Evolutionary conservation across 176 grass and related monocot species (phyloP).

Genomic region (Musa acuminata): DNA sequence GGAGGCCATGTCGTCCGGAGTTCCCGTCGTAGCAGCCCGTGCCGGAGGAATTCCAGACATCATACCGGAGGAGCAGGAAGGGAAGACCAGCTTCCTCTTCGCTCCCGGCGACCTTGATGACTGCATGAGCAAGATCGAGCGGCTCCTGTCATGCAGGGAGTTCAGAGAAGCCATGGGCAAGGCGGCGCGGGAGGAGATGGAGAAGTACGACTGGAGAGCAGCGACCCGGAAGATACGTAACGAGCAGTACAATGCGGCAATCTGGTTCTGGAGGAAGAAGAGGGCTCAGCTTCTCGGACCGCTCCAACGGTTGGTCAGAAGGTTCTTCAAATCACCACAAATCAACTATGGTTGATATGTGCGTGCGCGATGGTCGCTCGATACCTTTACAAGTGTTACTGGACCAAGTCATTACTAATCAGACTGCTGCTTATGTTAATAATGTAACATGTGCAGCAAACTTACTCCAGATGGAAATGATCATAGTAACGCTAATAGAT

Average conservation of each 20-base stretch:
- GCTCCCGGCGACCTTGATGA: slow-evolving; percentile 61
- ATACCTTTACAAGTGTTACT: too few species aligned
- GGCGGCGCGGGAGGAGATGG: slow-evolving; percentile 62
- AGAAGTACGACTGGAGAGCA: slow-evolving; percentile 69
- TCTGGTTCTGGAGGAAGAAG: slow-evolving; percentile 88
- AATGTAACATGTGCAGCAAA: too few species aligned
- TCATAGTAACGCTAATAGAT: too few species aligned
- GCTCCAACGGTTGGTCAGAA: slow-evolving; percentile 43
- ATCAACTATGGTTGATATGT: slow-evolving; percentile 21
- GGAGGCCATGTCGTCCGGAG: slow-evolving; percentile 87
- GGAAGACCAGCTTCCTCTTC: slow-evolving; percentile 72
- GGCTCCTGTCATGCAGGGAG: slow-evolving; percentile 32
- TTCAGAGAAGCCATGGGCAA: slow-evolving; percentile 57
- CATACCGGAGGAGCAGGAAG: slow-evolving; percentile 65
- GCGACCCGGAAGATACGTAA: slow-evolving; percentile 70
- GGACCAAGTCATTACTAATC: too few species aligned
- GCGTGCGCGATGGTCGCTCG: too few species aligned
- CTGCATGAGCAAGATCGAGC: slow-evolving; percentile 52
- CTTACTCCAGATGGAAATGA: too few species aligned
- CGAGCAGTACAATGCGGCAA: slow-evolving; percentile 73
- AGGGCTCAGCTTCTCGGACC: slow-evolving; percentile 42
- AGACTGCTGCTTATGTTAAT: too few species aligned
- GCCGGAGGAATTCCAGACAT: slow-evolving; percentile 73
- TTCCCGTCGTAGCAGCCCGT: slow-evolving; percentile 61
- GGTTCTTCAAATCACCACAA: slow-evolving; percentile 18